phyloP scores from a whole-genome alignment of 2,329 filamentous ascomycete species.

The Neonectria faginata region DNA sequence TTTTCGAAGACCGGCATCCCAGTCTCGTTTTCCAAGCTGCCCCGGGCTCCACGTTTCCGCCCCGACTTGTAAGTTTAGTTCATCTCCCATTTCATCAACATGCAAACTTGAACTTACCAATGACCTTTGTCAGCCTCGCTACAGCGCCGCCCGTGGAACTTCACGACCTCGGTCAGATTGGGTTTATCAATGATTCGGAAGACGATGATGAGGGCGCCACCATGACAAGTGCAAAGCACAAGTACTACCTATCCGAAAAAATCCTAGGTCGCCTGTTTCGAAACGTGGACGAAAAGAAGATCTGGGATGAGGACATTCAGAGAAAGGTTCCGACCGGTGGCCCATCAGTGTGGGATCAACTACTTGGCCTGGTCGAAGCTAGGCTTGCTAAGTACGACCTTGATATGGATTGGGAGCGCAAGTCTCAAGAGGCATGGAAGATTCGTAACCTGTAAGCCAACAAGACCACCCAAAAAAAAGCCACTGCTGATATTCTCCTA shows the following conservation, averaged over 20 bases:
- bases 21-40: slow-evolving; percentile 61
- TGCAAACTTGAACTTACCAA: background rate
- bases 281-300: slow-evolving; percentile 76
- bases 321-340: slow-evolving; percentile 43
- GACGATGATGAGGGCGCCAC: slow-evolving; percentile 55
- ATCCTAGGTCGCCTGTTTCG: slow-evolving; percentile 78
- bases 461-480: slow-evolving; percentile 45
- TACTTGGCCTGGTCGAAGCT: slow-evolving; percentile 47
- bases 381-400: slow-evolving; percentile 36
- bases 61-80: slow-evolving; percentile 66
- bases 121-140: slow-evolving; percentile 53
- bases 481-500: slow-evolving; percentile 43
- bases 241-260: slow-evolving; percentile 76
- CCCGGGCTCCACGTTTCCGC: slow-evolving; percentile 53
- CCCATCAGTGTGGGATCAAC: slow-evolving; percentile 57
- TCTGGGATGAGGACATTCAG: slow-evolving; percentile 66
- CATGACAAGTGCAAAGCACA: slow-evolving; percentile 56
- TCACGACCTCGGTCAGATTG: slow-evolving; percentile 58
- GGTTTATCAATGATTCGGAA: slow-evolving; percentile 42
- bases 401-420: slow-evolving; percentile 50
- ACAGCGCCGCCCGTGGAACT: slow-evolving; percentile 58
- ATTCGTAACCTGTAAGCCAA: slow-evolving; percentile 61
- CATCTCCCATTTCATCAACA: background rate
- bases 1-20: slow-evolving; percentile 80
- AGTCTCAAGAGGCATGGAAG: slow-evolving; percentile 54